Conservation (phyloP, 169 alveolate genomes). For the Besnoitia besnoiti region DNA sequence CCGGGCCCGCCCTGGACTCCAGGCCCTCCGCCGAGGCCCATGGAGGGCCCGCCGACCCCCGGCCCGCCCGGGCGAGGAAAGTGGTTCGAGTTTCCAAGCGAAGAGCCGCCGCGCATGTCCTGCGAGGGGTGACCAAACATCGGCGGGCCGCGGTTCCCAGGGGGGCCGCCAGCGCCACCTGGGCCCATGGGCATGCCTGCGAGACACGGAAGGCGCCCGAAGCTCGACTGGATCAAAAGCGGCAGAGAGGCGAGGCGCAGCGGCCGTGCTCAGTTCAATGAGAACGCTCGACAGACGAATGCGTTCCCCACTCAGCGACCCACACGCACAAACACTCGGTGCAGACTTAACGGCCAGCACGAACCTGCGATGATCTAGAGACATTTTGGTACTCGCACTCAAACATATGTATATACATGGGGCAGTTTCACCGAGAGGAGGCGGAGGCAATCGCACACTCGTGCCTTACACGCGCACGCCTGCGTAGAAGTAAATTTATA, state of each 20-base stretch:
- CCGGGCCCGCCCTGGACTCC: neutral
- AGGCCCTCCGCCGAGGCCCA: neutral
- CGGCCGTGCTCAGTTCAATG: no score
- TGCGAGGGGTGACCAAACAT: neutral
- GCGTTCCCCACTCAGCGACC: no score
- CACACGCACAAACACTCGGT: no score
- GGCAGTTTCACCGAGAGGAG: no score
- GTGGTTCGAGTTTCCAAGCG: neutral
- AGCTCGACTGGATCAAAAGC: neutral
- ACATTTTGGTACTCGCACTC: no score
- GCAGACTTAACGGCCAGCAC: no score
- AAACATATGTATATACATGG: no score
- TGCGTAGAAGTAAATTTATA: neutral
- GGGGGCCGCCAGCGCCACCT: slow-evolving; percentile 22
- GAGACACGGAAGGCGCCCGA: neutral
- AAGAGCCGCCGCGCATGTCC: neutral
- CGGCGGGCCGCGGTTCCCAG: neutral
- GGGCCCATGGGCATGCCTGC: slow-evolving; percentile 24
- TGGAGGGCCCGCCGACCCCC: neutral
- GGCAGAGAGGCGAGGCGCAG: no score
- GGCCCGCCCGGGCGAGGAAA: neutral
- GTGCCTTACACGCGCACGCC: no score
- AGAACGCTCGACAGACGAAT: no score
- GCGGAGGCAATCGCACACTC: no score
- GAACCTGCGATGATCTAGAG: no score